Evolutionary conservation across 257 asterid species (phyloP).

Genomic region (Solanum chaucha): DNA sequence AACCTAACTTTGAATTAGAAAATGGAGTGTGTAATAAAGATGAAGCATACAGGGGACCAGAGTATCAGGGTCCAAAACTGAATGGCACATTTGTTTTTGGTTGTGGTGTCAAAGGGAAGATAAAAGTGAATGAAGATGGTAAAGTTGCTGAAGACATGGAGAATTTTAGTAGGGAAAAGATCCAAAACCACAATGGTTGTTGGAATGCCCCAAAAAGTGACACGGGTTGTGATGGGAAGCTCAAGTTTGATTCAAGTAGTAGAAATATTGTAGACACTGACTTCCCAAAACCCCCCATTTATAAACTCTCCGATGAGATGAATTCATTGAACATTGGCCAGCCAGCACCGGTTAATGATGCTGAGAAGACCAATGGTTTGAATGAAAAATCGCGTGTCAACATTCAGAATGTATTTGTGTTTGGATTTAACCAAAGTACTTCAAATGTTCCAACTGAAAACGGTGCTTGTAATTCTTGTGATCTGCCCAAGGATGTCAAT

Average conservation of each 20-base stretch:
- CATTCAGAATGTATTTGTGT: conserved; percentile 24
- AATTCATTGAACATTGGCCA: conserved; percentile 42
- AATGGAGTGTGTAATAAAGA: conserved; percentile 8
- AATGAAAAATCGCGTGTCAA: conserved; percentile 8
- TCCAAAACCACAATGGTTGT: conserved; percentile 13
- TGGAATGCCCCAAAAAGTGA: conserved; percentile 1
- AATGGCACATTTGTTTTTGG: conserved; percentile 30
- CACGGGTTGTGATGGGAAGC: not conserved
- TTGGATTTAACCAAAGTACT: conserved; percentile 19
- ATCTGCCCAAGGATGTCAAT: conserved; percentile 5
- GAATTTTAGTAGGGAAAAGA: conserved; percentile 13
- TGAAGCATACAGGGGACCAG: conserved; percentile 9
- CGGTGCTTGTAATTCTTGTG: not conserved
- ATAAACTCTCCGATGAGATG: conserved; percentile 42
- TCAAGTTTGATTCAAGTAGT: conserved; percentile 15
- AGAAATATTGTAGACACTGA: conserved; percentile 17
- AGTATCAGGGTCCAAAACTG: conserved; percentile 21
- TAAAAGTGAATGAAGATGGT: conserved; percentile 15
- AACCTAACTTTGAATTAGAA: not conserved
- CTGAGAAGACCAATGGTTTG: conserved; percentile 11
- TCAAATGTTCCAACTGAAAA: conserved; percentile 12
- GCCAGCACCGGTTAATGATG: conserved; percentile 15
- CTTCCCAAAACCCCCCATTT: conserved; percentile 25
- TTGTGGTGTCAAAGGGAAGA: conserved; percentile 21
- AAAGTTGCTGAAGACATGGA: conserved; percentile 14